Evolutionary conservation across 345 rosid genomes (phyloP), one percentile per base, ranked within the genome.

Genomic region (Mercurialis annua): DNA sequence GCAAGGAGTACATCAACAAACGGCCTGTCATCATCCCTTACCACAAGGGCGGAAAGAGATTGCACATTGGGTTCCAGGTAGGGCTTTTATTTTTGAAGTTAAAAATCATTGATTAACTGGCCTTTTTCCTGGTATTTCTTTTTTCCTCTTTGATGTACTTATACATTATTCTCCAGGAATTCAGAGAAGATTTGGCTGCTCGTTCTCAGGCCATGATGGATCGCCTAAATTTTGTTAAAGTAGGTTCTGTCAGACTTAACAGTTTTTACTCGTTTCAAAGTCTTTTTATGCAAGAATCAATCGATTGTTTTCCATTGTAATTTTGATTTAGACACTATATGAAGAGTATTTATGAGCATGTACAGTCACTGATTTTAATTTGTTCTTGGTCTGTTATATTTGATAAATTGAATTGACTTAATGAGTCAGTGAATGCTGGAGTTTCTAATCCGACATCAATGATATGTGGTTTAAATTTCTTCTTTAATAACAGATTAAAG

Each of bases 1-100:
- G 99, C 75, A 87, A 89, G 76, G 96, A 89, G 67, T 85, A 77
- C 73, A 52, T 83, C 59, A 46, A 55, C 59, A 82, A 74, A 66
- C 89, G 97, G 67, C 99, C 99, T 4, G 92, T 89, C 67, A 81
- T 89, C 73, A 65, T 94, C 70, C 99, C 99, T 71, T 94, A 94
- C 72, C 97, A 94, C 80, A 89, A 73, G 84, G 99, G 99, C 63
- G 99, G 99, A 66, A 91, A 79, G 82, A 83, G 98, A 82, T 70
- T 94, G 89, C 99, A 94, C 64, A 91, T 92, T 72, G 98, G 98
- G 47, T 82, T 89, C 58, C 97, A 88, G 84, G 99, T 94, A 76
- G 48, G 68, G 49, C 23, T 30, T 57, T 36, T 36, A 67, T 55
- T 42, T 8, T 38, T 27, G 62, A 30, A 11, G 31, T 9, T n/a